Evolutionary conservation across 2,329 filamentous ascomycete species (phyloP).

Genomic region (Lachnellula willkommii): DNA sequence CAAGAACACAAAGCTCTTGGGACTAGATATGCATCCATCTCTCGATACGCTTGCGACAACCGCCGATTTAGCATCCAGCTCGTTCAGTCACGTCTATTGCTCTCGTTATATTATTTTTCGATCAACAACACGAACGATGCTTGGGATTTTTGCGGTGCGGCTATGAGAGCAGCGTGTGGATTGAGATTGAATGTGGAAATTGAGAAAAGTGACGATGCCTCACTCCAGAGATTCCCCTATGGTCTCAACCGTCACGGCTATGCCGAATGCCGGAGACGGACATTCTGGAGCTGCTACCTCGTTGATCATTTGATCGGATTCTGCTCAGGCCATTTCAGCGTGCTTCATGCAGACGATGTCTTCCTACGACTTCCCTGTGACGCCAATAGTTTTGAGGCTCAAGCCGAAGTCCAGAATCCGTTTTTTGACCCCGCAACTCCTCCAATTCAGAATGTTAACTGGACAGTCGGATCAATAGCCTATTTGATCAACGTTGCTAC

Average conservation of each 20-base stretch:
- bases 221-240: constrained; percentile 44
- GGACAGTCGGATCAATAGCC: constrained; percentile 40
- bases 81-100: constrained; percentile 61
- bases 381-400: constrained; percentile 55
- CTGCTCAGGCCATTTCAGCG: constrained; percentile 47
- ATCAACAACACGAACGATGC: constrained; percentile 53
- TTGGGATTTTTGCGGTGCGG: constrained; percentile 59
- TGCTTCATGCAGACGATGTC: constrained; percentile 59
- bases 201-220: constrained; percentile 40
- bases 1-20: constrained; percentile 40
- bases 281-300: constrained; percentile 67
- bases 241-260: constrained; percentile 52
- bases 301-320: constrained; percentile 62
- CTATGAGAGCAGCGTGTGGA: constrained; percentile 53
- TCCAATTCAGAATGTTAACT: constrained; percentile 35
- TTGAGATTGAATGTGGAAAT: constrained; percentile 61
- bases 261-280: constrained; percentile 62
- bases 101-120: constrained; percentile 62
- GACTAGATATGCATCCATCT: constrained; percentile 47
- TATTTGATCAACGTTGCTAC: constrained; percentile 58
- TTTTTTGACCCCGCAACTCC: constrained; percentile 52
- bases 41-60: constrained; percentile 51
- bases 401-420: constrained; percentile 51
- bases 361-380: constrained; percentile 62
- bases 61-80: constrained; percentile 56